Percentiles rank a stretch among this genome's conserved stretches.
Conservation (phyloP, 148 eudicot genomes). For the Agrostemma githago region DNA sequence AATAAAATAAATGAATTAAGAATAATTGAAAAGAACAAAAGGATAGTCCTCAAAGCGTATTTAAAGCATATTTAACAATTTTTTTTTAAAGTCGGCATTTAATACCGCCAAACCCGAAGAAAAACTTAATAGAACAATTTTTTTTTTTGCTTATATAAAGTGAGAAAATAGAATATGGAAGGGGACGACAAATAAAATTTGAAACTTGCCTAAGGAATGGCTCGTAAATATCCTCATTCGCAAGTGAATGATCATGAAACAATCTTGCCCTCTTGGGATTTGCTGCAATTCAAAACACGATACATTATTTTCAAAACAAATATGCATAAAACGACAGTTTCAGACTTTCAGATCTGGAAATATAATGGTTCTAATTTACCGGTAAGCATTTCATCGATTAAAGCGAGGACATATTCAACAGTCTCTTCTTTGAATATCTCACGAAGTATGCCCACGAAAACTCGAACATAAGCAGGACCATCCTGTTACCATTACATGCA, state of each 20-base stretch:
- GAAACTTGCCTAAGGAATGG: constrained; percentile 70
- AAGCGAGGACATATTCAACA: constrained; percentile 87
- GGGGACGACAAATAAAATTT: background rate
- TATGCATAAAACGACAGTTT: constrained; percentile 7
- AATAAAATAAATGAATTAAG: too few species aligned
- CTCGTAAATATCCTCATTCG: constrained; percentile 76
- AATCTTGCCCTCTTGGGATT: constrained; percentile 85
- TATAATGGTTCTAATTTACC: constrained; percentile 41
- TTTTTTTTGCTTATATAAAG: background rate
- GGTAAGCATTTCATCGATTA: constrained; percentile 85
- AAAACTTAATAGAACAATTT: background rate
- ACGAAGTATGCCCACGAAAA: constrained; percentile 75
- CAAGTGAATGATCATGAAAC: constrained; percentile 86
- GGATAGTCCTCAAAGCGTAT: too few species aligned
- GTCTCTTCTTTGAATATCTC: constrained; percentile 96
- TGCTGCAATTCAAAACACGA: constrained; percentile 41
- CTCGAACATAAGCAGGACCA: constrained; percentile 82
- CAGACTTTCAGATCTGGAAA: background rate
- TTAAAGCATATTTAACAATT: background rate
- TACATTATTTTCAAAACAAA: constrained; percentile 12
- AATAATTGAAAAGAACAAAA: too few species aligned
- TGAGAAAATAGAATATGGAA: constrained; percentile 7
- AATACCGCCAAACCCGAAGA: background rate
- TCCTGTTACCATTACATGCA: constrained; percentile 51
- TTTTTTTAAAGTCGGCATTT: background rate